Evolutionary conservation across 345 rosid species (phyloP).

Genomic region (Barbarea vulgaris): DNA sequence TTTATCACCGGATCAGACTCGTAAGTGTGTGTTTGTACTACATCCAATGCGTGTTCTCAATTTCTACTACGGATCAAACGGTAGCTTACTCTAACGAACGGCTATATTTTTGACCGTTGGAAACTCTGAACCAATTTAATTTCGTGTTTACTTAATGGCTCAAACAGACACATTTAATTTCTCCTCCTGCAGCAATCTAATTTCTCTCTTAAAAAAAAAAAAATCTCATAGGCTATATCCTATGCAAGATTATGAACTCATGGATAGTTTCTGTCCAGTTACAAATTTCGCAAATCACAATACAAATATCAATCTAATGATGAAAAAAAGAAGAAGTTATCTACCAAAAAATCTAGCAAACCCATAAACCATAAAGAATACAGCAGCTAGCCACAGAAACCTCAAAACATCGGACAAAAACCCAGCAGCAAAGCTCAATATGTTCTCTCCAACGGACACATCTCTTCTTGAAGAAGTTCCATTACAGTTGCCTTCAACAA

Average conservation of each 20-base stretch:
- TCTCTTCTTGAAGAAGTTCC: neutral
- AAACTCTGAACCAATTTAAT: neutral
- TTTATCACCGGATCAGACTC: too few relatives aligned
- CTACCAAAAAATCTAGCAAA: conserved; percentile 7
- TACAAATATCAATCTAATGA: neutral
- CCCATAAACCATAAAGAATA: conserved; percentile 15
- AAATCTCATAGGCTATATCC: too few relatives aligned
- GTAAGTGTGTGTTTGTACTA: too few relatives aligned
- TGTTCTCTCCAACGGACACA: neutral
- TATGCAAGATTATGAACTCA: too few relatives aligned
- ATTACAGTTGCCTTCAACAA: conserved; percentile 7
- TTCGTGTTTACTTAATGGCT: neutral
- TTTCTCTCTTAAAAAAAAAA: too few relatives aligned
- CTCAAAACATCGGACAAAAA: conserved; percentile 9
- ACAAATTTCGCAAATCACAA: neutral
- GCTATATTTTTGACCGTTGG: neutral
- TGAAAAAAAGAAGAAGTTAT: neutral
- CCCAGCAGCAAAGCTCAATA: neutral
- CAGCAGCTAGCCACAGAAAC: conserved; percentile 14
- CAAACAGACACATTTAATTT: too few relatives aligned
- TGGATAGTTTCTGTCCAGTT: neutral
- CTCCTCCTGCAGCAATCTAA: too few relatives aligned
- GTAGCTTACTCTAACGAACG: too few relatives aligned
- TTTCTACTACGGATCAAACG: too few relatives aligned
- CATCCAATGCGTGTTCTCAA: too few relatives aligned